Base-by-base conservation (phyloP, 257 asterid species). In the Solanum dulcamara region DNA sequence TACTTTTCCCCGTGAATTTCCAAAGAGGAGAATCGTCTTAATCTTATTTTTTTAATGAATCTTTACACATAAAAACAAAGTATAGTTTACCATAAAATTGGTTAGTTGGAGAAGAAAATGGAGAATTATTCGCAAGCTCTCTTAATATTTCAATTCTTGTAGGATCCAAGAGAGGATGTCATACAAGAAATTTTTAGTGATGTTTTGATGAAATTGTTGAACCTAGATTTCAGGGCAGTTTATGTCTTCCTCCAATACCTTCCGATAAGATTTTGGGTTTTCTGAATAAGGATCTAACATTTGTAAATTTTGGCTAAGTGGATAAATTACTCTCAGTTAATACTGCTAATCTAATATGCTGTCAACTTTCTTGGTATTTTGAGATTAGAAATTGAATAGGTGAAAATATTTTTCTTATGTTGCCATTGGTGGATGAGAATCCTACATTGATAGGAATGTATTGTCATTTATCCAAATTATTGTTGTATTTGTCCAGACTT, bases 131-230 rank as follows among this genome's bases (percentile, higher is more conserved):
- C 11, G 4, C 77, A 35, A 10, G 28, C 46, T 35, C 79, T 24
- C 38, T 68, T 17, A 13, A 18, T 35, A 33, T 84, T 82, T 90
- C 46, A 71, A 71, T 85, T 38, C 40, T 17, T 83, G 85, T 91
- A 92, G 97, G 97, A 91, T 88, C 85, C 72, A 10, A 86, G 93
- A 85, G 97, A 87, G 85, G 97, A 93, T 85, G 91, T 93, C 71
- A 91, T 96, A 67, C 94, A 93, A n/a, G n/a, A n/a, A n/a, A n/a
- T n/a, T n/a, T n/a, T n/a, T n/a, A n/a, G n/a, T n/a, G n/a, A n/a
- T n/a, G n/a, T n/a, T n/a, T n/a, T n/a, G n/a, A n/a, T n/a, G n/a
- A n/a, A n/a, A n/a, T n/a, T n/a, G n/a, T n/a, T n/a, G n/a, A n/a
- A n/a, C n/a, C n/a, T n/a, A n/a, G n/a, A n/a, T n/a, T n/a, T n/a